Conservation (phyloP, 192 early-diverging fungal genomes). For the Allomyces arbusculus region DNA sequence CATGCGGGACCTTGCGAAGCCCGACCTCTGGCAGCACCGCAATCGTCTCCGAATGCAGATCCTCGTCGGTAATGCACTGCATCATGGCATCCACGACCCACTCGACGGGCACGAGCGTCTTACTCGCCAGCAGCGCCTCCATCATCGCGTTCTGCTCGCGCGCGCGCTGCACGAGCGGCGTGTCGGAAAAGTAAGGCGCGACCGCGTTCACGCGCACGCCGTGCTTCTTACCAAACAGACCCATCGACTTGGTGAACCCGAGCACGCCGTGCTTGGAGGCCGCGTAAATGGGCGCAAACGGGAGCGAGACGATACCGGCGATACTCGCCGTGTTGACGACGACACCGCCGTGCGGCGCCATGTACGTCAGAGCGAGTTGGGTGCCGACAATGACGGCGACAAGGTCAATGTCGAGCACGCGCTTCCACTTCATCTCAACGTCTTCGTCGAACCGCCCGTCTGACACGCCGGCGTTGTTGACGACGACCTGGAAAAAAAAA, state of each 20-base stretch:
- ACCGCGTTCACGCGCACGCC: slow-evolving; percentile 43
- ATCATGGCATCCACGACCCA: too few species aligned
- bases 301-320: slow-evolving; percentile 37
- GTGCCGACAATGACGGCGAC: slow-evolving; percentile 56
- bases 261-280: slow-evolving; percentile 59
- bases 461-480: slow-evolving; percentile 43
- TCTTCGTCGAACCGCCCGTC: slow-evolving; percentile 23
- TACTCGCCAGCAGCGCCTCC: neutral
- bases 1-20: too few species aligned
- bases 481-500: slow-evolving; percentile 14
- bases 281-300: slow-evolving; percentile 43
- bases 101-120: too few species aligned
- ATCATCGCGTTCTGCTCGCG: slow-evolving; percentile 13
- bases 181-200: slow-evolving; percentile 34
- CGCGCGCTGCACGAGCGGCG: slow-evolving; percentile 19
- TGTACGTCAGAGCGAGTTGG: slow-evolving; percentile 39
- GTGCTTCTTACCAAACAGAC: slow-evolving; percentile 14
- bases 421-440: slow-evolving; percentile 15
- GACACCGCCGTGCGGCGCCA: slow-evolving; percentile 29
- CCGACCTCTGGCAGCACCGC: too few species aligned
- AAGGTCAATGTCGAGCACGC: slow-evolving; percentile 53
- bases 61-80: too few species aligned
- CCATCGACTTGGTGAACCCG: slow-evolving; percentile 30
- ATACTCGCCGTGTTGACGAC: slow-evolving; percentile 58
- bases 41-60: too few species aligned